phyloP scores from a whole-genome alignment of 2,329 filamentous ascomycete genomes.

The Xylaria sp. region DNA sequence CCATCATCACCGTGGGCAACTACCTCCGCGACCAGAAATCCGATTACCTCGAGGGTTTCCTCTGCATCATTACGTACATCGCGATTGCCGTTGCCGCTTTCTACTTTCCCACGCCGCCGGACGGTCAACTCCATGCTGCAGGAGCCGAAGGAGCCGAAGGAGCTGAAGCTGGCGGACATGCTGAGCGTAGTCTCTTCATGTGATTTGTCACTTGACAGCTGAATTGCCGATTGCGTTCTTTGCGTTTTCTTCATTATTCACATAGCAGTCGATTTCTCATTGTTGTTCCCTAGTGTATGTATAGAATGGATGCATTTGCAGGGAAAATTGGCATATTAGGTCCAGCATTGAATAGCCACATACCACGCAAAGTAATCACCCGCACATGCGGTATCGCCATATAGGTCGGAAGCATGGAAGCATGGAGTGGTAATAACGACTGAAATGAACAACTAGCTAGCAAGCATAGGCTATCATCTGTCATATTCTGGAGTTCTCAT shows the following conservation, averaged over 20 bases:
- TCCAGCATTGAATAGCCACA: neutral
- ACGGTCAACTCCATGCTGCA: neutral
- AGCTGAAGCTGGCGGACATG: constrained; percentile 18
- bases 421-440: neutral
- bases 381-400: neutral
- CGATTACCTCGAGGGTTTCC: constrained; percentile 87
- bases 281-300: neutral
- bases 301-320: constrained; percentile 4
- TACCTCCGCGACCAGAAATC: constrained; percentile 89
- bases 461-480: neutral
- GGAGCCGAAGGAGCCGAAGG: neutral
- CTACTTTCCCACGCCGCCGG: constrained; percentile 69
- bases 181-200: constrained; percentile 31
- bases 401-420: neutral
- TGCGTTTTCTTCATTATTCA: neutral
- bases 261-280: neutral
- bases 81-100: constrained; percentile 69
- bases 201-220: neutral
- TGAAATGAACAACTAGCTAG: neutral
- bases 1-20: constrained; percentile 87
- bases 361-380: neutral
- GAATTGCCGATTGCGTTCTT: neutral
- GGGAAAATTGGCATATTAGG: constrained; percentile 5
- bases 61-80: constrained; percentile 77
- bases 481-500: neutral